Evolutionary conservation across 106 monocot genomes (phyloP).

Genomic region (Dioscorea dumetorum): DNA sequence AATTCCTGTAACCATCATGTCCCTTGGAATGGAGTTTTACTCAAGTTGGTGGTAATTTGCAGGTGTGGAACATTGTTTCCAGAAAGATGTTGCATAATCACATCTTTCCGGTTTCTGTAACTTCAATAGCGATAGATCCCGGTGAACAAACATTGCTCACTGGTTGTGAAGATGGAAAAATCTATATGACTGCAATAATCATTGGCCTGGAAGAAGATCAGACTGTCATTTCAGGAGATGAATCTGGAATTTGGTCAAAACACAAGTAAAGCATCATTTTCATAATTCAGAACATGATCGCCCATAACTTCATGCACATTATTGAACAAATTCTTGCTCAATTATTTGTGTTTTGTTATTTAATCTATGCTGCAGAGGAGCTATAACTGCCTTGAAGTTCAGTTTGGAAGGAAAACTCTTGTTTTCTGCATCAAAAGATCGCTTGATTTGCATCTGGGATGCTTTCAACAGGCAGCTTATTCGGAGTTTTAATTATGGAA

Average conservation of each 20-base stretch:
- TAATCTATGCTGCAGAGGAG: slow-evolving; percentile 7
- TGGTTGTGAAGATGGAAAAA: slow-evolving; percentile 21
- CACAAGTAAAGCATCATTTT: slow-evolving; percentile 18
- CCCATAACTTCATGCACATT: too few relatives aligned
- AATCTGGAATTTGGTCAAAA: slow-evolving; percentile 7
- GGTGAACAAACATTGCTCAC: slow-evolving; percentile 16
- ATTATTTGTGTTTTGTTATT: neutral
- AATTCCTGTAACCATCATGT: too few relatives aligned
- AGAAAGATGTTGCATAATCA: slow-evolving; percentile 13
- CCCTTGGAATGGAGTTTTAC: too few relatives aligned
- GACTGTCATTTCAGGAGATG: slow-evolving; percentile 10
- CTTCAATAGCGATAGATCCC: slow-evolving; percentile 7
- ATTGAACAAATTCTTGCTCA: too few relatives aligned
- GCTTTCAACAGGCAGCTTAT: slow-evolving; percentile 7
- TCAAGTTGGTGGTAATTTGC: neutral
- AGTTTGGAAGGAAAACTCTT: slow-evolving; percentile 11
- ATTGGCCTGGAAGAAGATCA: slow-evolving; percentile 11
- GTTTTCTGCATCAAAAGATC: slow-evolving; percentile 22
- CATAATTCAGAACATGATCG: too few relatives aligned
- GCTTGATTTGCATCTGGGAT: slow-evolving; percentile 17
- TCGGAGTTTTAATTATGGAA: slow-evolving; percentile 7
- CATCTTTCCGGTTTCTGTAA: slow-evolving; percentile 10
- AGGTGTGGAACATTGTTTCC: slow-evolving; percentile 16
- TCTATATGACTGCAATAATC: slow-evolving; percentile 4
- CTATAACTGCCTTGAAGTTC: slow-evolving; percentile 17